Evolutionary conservation across 2,329 filamentous ascomycete genomes (phyloP).

Genomic region (Cladosporium phlei): DNA sequence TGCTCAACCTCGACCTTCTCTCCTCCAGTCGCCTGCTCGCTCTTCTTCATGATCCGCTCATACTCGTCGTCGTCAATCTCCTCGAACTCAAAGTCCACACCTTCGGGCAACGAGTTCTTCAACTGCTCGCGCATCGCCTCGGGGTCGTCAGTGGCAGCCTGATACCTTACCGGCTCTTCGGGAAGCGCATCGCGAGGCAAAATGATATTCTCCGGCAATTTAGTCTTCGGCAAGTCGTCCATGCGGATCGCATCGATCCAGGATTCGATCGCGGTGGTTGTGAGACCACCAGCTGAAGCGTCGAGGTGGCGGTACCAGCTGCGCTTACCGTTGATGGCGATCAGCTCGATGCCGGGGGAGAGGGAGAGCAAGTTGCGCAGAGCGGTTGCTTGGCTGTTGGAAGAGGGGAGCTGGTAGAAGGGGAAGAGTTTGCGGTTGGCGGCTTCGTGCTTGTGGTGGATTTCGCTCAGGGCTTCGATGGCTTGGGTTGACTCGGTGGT

Average conservation of each 20-base stretch:
- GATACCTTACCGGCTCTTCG: conserved; percentile 21
- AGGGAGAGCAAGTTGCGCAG: conserved; percentile 63
- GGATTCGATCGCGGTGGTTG: conserved; percentile 53
- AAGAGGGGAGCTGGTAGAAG: conserved; percentile 67
- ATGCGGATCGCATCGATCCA: conserved; percentile 92
- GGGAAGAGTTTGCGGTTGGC: conserved; percentile 70
- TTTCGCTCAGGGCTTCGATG: conserved; percentile 62
- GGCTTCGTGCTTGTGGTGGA: conserved; percentile 69
- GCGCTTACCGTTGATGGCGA: conserved; percentile 80
- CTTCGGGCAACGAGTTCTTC: conserved; percentile 28
- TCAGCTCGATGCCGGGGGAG: conserved; percentile 56
- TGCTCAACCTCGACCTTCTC: conserved; percentile 3
- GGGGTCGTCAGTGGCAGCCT: conserved; percentile 15
- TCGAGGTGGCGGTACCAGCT: conserved; percentile 77
- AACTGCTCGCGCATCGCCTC: conserved; percentile 20
- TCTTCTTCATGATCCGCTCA: conserved; percentile 28
- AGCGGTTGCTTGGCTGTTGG: conserved; percentile 52
- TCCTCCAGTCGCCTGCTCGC: conserved; percentile 14
- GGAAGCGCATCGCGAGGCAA: conserved; percentile 26
- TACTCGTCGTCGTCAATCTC: conserved; percentile 33
- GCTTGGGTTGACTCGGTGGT: conserved; percentile 29
- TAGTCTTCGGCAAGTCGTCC: conserved; percentile 77
- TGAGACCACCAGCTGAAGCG: conserved; percentile 50
- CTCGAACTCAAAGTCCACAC: conserved; percentile 31
- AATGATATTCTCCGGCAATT: conserved; percentile 51